Conservation (phyloP, 176 grass and related monocot species). For the Eremochloa ophiuroides region DNA sequence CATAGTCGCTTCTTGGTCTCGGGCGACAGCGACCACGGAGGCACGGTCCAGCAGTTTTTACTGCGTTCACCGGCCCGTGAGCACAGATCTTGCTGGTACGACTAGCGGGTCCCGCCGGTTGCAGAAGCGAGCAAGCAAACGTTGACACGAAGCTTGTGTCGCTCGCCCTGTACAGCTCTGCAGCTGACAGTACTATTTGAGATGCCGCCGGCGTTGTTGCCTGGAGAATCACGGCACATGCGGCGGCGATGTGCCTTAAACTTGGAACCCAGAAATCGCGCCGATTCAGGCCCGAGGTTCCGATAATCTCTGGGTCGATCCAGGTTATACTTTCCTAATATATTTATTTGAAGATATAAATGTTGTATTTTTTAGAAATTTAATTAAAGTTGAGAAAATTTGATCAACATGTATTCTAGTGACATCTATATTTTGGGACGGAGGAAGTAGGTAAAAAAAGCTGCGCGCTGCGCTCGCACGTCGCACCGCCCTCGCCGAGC, state of each 20-base stretch:
- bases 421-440: too few relatives aligned
- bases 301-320: background rate
- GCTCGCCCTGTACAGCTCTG: background rate
- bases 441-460: background rate
- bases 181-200: background rate
- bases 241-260: background rate
- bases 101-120: background rate
- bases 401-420: too few relatives aligned
- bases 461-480: background rate
- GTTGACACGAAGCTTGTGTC: background rate
- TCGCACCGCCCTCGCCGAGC: too few relatives aligned
- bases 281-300: background rate
- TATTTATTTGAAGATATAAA: too few relatives aligned
- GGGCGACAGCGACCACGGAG: background rate
- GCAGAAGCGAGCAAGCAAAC: background rate
- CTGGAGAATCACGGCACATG: slow-evolving; percentile 11
- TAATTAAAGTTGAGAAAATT: too few relatives aligned
- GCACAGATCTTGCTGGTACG: background rate
- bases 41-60: background rate
- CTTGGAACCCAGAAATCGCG: background rate
- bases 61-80: background rate
- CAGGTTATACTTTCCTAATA: too few relatives aligned
- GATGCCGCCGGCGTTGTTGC: background rate
- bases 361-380: too few relatives aligned
- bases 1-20: background rate